phyloP scores from a whole-genome alignment of 2,329 filamentous ascomycete genomes.

The Colletotrichum australisinense region DNA sequence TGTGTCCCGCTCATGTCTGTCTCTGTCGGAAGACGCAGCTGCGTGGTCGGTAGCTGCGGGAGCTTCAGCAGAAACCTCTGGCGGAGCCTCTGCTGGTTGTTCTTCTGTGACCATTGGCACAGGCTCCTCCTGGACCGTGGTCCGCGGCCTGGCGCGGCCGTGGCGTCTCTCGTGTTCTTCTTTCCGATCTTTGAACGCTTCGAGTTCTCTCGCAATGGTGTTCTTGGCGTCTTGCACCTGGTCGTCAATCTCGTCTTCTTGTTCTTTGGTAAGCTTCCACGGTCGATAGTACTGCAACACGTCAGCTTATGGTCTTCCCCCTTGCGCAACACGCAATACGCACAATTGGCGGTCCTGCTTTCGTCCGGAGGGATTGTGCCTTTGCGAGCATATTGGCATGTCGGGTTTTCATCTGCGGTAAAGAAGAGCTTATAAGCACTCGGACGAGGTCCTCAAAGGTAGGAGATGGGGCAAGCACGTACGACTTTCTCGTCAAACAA shows the following conservation, averaged over 20 bases:
- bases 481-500: conserved; percentile 83
- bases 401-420: conserved; percentile 74
- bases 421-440: conserved; percentile 38
- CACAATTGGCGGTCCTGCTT: conserved; percentile 78
- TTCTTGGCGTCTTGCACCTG: conserved; percentile 76
- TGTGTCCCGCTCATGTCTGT: conserved; percentile 54
- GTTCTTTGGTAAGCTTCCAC: conserved; percentile 76
- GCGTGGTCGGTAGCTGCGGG: conserved; percentile 52
- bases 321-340: conserved; percentile 46
- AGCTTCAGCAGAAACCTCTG: conserved; percentile 50
- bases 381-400: conserved; percentile 78
- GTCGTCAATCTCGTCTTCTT: conserved; percentile 76
- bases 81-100: conserved; percentile 42
- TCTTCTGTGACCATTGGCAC: conserved; percentile 46
- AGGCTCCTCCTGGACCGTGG: conserved; percentile 42
- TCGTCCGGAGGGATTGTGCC: conserved; percentile 81
- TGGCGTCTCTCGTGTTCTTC: conserved; percentile 48
- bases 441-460: conserved; percentile 2
- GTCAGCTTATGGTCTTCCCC: background rate
- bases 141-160: conserved; percentile 38
- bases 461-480: conserved; percentile 48
- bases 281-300: conserved; percentile 83
- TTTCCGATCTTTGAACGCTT: conserved; percentile 68
- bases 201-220: conserved; percentile 72
- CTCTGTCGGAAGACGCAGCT: conserved; percentile 42